Base-by-base conservation (phyloP, 257 asterid species). In the Phtheirospermum japonicum region DNA sequence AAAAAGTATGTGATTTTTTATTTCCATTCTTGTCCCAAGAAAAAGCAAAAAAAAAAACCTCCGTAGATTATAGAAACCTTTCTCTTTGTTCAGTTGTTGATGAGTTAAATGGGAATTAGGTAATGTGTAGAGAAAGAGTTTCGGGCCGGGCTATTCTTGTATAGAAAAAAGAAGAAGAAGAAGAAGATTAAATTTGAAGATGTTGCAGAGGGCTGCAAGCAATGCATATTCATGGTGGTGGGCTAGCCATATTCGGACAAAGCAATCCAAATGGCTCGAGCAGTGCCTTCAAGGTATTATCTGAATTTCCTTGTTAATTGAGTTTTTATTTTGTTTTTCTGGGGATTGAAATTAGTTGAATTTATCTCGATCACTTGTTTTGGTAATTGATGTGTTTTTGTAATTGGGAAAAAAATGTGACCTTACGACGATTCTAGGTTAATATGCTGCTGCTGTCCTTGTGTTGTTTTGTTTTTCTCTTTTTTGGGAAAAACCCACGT, bases 221-320 rank as follows among this genome's bases (percentile, higher is more conserved):
- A 42, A 42, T 42, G 49, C 49, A 12, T 42, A 42, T 42, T 42
- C 49, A 42, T 42, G 49, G 49, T 42, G 49, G 49, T 42, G 49
- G 49, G 49, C 49, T 17, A 42, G 49, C 49, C 49, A 42, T 17
- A 42, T 42, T 13, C 49, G 49, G 18, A 42, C 49, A 13, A 42
- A 42, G 8, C 49, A 42, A 42, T 42, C 49, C 18, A 42, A 42
- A 42, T 42, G 49, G 49, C 49, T 42, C 49, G 49, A 42, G 18
- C 49, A 42, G n/a, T 42, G 49, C 18, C 49, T 42, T 42, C 49
- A 12, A 2, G 49, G 49, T 42, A 42, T 42, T 36, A n/a, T n/a
- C n/a, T 33, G 2, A 1, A 4, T 33, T 33, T 33, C 6, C 9
- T 4, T 33, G 9, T 33, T 33, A 5, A 33, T 33, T 0, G 6